phyloP scores from a whole-genome alignment of 768 basidiomycete genomes.

The Phylloporus arenicola region DNA sequence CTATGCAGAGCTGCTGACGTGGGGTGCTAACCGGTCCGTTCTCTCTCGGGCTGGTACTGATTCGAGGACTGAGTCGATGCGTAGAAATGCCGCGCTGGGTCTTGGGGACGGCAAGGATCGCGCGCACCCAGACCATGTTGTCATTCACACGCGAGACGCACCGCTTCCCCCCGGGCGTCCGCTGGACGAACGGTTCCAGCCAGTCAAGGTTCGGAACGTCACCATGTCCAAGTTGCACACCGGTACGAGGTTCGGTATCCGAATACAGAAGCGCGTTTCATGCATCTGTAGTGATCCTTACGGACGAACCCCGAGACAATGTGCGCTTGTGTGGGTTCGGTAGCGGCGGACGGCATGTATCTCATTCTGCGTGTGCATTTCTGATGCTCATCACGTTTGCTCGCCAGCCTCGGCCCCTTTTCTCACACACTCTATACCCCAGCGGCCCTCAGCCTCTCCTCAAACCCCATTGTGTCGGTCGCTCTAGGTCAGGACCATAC shows the following conservation, averaged over 20 bases:
- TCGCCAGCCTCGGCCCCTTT: slow-evolving; percentile 59
- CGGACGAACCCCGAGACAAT: slow-evolving; percentile 67
- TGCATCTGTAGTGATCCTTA: slow-evolving; percentile 47
- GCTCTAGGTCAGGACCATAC: slow-evolving; percentile 95
- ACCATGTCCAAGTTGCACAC: slow-evolving; percentile 89
- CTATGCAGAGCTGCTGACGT: slow-evolving; percentile 67
- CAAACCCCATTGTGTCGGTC: slow-evolving; percentile 55
- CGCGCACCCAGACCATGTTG: slow-evolving; percentile 69
- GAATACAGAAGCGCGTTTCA: background rate
- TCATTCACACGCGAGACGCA: slow-evolving; percentile 32
- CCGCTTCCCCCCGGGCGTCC: slow-evolving; percentile 12
- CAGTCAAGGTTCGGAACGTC: slow-evolving; percentile 58
- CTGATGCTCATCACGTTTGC: background rate
- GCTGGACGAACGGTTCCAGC: slow-evolving; percentile 50
- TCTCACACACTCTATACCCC: slow-evolving; percentile 78
- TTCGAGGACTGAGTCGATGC: background rate
- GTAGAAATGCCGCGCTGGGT: slow-evolving; percentile 85
- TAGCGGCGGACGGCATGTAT: slow-evolving; percentile 70
- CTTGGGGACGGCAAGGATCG: slow-evolving; percentile 77
- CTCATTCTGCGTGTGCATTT: background rate
- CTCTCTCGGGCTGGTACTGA: background rate
- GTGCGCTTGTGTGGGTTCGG: slow-evolving; percentile 87
- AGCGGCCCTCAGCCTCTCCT: slow-evolving; percentile 52
- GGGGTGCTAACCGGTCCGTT: slow-evolving; percentile 77
- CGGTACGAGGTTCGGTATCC: slow-evolving; percentile 35